Percentiles rank a stretch among this genome's conserved stretches.
phyloP scores from a whole-genome alignment of 2,329 filamentous ascomycete genomes.

The Colletotrichum tamarilloi region DNA sequence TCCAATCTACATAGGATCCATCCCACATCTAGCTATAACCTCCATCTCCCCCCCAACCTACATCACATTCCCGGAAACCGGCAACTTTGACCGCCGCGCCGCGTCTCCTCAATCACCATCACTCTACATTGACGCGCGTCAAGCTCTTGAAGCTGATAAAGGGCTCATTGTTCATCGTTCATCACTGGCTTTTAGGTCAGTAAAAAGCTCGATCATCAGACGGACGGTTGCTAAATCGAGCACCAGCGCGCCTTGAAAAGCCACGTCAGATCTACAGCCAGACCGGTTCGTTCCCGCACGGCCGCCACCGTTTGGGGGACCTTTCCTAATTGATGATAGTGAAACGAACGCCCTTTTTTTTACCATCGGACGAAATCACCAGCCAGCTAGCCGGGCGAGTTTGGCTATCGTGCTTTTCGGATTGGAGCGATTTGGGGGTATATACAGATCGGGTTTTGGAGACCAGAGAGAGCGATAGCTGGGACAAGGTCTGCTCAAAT shows the following conservation, averaged over 20 bases:
- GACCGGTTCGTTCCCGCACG: constrained; percentile 17
- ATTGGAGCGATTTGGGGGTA: neutral
- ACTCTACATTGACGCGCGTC: neutral
- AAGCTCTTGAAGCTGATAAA: neutral
- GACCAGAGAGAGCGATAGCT: neutral
- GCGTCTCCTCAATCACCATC: neutral
- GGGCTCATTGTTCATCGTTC: neutral
- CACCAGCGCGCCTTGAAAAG: neutral
- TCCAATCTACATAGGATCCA: neutral
- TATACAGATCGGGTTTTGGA: neutral
- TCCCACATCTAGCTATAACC: neutral
- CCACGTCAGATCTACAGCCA: constrained; percentile 8
- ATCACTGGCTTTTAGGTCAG: neutral
- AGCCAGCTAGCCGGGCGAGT: constrained; percentile 11
- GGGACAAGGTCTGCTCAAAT: neutral
- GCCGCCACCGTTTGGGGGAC: constrained; percentile 7
- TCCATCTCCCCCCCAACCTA: neutral
- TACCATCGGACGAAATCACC: constrained; percentile 35
- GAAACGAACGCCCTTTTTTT: constrained; percentile 25
- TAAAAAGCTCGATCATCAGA: neutral
- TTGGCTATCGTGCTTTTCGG: neutral
- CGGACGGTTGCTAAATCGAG: neutral
- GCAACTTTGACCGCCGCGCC: neutral
- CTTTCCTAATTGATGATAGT: constrained; percentile 14
- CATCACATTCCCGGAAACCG: neutral